A percentile compares a stretch with the other conserved stretches of the same genome.
Conservation (phyloP, 306 rosid genomes). For the Vicia faba region DNA sequence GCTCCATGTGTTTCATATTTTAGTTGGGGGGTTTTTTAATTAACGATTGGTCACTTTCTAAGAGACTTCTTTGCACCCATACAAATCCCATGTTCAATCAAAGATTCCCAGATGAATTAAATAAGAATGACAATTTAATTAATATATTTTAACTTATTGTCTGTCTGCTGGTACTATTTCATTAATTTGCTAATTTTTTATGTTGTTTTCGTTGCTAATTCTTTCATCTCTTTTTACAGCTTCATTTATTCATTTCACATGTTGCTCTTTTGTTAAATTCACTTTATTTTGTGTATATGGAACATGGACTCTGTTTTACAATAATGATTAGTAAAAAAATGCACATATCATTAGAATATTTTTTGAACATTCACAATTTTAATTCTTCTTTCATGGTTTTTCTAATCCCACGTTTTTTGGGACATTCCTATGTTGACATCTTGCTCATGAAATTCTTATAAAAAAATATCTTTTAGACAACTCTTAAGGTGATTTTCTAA, state of each 20-base stretch:
- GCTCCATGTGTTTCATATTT: not conserved
- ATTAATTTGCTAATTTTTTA: not conserved
- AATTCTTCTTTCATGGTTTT: not conserved
- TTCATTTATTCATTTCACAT: no score
- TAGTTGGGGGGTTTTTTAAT: not conserved
- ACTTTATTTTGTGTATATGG: no score
- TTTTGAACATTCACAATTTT: not conserved
- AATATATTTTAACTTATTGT: not conserved
- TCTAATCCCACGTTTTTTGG: not conserved
- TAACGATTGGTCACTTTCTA: not conserved
- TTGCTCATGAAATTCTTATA: not conserved
- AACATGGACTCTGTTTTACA: no score
- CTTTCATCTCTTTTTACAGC: not conserved
- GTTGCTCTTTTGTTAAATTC: no score
- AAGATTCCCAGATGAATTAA: not conserved
- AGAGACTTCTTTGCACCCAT: not conserved
- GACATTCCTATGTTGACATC: not conserved
- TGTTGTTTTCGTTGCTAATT: constrained; percentile 3
- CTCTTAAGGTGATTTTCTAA: no score
- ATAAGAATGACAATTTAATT: not conserved
- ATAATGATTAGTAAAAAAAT: no score
- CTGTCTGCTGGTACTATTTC: not conserved
- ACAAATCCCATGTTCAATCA: not conserved
- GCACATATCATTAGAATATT: not conserved
- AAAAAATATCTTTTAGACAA: no score